These are phyloP conservation scores for Pichia sp. DNA, from an alignment of 1,139 yeast species.

Conservation along the genomic window DNA sequence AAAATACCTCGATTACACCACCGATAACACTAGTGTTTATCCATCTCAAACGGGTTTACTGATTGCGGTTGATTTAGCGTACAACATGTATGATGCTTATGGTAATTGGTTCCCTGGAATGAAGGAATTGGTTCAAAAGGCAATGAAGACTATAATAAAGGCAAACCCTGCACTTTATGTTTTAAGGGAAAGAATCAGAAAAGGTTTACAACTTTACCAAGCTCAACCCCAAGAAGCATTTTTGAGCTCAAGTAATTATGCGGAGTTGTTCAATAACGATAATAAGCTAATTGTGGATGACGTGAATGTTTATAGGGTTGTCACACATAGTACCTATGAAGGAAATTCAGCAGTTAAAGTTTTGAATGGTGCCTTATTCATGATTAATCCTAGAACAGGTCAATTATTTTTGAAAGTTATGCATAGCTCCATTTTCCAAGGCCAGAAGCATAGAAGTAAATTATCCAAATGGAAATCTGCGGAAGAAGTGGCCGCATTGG, in stretches of 20 bases:
- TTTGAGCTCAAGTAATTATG: conserved; percentile 82
- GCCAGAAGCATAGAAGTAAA: conserved; percentile 91
- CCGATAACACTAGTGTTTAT: conserved; percentile 78
- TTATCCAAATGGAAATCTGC: conserved; percentile 98
- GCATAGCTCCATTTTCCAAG: conserved; percentile 96
- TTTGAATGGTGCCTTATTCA: conserved; percentile 88
- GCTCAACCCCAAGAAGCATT: conserved; percentile 92
- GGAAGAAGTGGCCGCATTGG: conserved; percentile 90
- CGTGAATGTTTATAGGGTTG: conserved; percentile 89
- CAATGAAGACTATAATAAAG: conserved; percentile 92
- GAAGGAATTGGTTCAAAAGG: conserved; percentile 83
- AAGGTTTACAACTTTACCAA: conserved; percentile 89
- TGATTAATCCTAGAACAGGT: conserved; percentile 85
- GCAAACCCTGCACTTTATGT: conserved; percentile 93
- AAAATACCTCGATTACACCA: conserved; percentile 86
- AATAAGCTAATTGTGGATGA: conserved; percentile 86
- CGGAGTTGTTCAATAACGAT: conserved; percentile 82
- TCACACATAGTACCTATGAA: conserved; percentile 87
- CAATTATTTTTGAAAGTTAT: conserved; percentile 83
- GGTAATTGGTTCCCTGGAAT: conserved; percentile 98
- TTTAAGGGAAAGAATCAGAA: conserved; percentile 86
- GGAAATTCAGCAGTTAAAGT: conserved; percentile 93
- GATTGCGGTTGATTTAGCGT: conserved; percentile 89
- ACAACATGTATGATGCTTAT: conserved; percentile 92
- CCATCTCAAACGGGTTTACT: conserved; percentile 93